Base-by-base conservation (phyloP, 129 eudicot genomes). In the Centaurea solstitialis region DNA sequence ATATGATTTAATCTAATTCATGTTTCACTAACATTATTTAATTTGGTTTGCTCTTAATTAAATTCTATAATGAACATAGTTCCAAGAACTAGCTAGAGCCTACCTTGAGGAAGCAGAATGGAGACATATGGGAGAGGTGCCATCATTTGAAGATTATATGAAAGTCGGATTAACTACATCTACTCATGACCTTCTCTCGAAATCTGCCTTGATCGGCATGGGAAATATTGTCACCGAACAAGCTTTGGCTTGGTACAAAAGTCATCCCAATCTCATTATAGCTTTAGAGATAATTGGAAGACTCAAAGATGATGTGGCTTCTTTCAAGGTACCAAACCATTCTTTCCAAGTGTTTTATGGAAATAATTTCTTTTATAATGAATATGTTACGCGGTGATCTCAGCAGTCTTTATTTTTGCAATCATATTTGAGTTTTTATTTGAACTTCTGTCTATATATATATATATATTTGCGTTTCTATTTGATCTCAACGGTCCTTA, bases 71-170 rank as follows among this genome's bases (percentile, higher is more conserved):
- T 1, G 15, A 5, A 80, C 37, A 20, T 26, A 76, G 86, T 53
- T 76, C 22, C 47, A 69, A 82, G 65, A 70, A 53, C 4, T 37
- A 21, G 72, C 65, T 21, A 38, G 17, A 76, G 72, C n/a, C 30
- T 75, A 82, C 43, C 76, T 20, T 53, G 38, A 47, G 47, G 85
- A 81, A 43, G 80, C 80, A 28, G 80, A 81, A 68, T 81, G 85
- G 85, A 74, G 74, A 53, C 74, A 1, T 33, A 33, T 1, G 30
- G 30, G 30, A n/a, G 7, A 72, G 8, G 28, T 39, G 7, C 53
- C 76, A 13, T 7, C 26, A 15, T 37, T 72, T 37, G 61, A 72
- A 11, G 76, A 72, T 20, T 40, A 72, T 39, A 72, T 72, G 76
- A 72, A 40, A 21, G n/a, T 39, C 7, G 53, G 40, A 6, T 35